phyloP scores from a whole-genome alignment of 176 grass and related monocot species.

The Oryza glumipatula region DNA sequence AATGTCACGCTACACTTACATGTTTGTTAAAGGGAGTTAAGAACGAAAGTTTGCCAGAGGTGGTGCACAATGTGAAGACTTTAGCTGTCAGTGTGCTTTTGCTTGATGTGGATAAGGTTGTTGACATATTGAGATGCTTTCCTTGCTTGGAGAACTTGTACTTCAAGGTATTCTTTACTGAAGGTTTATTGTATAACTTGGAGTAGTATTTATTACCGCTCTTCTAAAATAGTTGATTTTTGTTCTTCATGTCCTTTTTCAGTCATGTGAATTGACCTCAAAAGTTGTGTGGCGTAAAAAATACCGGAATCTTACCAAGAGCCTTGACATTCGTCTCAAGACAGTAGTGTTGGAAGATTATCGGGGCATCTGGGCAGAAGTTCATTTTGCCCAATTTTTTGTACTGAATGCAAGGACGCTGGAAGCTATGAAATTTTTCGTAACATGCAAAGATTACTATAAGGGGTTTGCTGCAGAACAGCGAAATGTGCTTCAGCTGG shows the following conservation, averaged over 20 bases:
- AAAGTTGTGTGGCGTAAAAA: neutral
- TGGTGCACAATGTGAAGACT: neutral
- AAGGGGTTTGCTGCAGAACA: neutral
- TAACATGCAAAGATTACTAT: neutral
- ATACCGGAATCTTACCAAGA: neutral
- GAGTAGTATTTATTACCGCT: neutral
- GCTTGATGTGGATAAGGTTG: neutral
- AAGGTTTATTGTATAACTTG: neutral
- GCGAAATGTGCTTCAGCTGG: neutral
- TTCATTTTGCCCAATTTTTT: constrained; percentile 7
- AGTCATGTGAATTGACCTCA: neutral
- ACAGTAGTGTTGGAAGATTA: neutral
- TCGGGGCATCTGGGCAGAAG: neutral
- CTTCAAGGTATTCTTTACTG: neutral
- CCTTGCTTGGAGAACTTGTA: constrained; percentile 2
- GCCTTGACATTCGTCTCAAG: neutral
- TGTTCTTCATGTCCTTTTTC: neutral
- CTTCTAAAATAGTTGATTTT: neutral
- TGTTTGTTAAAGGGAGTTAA: no score
- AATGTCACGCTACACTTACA: no score
- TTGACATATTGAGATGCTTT: constrained; percentile 15
- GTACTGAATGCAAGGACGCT: neutral
- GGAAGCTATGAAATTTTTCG: neutral
- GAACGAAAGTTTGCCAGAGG: neutral
- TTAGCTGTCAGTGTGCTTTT: neutral